A percentile compares a stretch with the other conserved stretches of the same genome.
These are phyloP conservation scores for Mucor saturninus DNA, from an alignment of 371 early-diverging fungal species.

Conservation along the genomic window DNA sequence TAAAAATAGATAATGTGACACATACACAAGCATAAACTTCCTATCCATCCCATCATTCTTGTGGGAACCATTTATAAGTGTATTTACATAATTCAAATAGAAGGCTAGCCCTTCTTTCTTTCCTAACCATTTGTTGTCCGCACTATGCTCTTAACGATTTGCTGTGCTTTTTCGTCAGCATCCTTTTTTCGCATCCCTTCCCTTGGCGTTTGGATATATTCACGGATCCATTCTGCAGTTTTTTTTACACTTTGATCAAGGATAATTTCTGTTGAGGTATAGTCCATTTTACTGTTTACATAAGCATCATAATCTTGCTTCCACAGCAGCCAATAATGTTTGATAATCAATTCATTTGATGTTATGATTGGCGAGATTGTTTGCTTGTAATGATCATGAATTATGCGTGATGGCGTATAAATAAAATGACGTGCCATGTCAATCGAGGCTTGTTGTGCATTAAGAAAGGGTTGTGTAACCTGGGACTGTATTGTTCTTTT, in stretches of 20 bases:
- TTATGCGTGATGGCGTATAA: background rate
- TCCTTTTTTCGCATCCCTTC: constrained; percentile 18
- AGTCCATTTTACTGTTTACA: background rate
- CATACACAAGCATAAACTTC: too few species aligned
- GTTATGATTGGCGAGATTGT: background rate
- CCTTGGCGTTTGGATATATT: constrained; percentile 12
- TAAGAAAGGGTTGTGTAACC: background rate
- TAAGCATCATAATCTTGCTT: constrained; percentile 3
- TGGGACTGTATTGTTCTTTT: background rate
- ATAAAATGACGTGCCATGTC: background rate
- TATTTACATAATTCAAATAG: too few species aligned
- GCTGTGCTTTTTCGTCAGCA: constrained; percentile 17
- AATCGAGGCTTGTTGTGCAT: background rate
- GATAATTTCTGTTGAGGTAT: background rate
- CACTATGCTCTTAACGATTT: constrained; percentile 11
- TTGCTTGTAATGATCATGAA: background rate
- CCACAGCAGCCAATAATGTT: background rate
- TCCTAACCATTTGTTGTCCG: background rate
- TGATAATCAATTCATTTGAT: background rate
- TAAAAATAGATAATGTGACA: too few species aligned
- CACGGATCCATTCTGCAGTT: constrained; percentile 18
- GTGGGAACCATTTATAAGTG: too few species aligned
- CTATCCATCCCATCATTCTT: too few species aligned
- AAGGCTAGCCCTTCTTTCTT: background rate
- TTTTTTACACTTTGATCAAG: constrained; percentile 18